A percentile compares a stretch with the other conserved stretches of the same genome.
Conservation (phyloP, 345 rosid species). For the Eutrema japonicum region DNA sequence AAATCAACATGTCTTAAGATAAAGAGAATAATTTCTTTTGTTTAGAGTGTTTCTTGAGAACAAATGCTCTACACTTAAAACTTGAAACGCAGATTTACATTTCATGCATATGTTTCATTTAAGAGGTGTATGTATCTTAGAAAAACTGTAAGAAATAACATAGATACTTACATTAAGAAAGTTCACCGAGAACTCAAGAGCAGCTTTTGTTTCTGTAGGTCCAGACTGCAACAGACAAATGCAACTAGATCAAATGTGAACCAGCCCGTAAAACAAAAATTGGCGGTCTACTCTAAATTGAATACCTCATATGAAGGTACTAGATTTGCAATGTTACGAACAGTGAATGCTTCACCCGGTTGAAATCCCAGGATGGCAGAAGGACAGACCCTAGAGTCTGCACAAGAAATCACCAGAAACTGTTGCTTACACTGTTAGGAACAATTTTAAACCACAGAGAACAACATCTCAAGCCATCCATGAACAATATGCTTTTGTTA, state of each 20-base stretch:
- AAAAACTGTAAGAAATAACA: neutral
- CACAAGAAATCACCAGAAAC: conserved; percentile 98
- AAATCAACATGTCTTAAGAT: neutral
- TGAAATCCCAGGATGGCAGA: conserved; percentile 83
- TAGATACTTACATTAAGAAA: conserved; percentile 64
- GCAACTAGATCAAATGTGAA: conserved; percentile 28
- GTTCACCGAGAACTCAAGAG: conserved; percentile 91
- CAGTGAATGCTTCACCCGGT: conserved; percentile 95
- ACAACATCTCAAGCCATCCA: neutral
- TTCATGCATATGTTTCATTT: neutral
- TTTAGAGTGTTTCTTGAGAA: neutral
- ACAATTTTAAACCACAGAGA: conserved; percentile 8
- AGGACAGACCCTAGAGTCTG: conserved; percentile 98
- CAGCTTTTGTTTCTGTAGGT: conserved; percentile 95
- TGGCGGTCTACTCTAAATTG: neutral
- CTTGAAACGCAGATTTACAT: neutral
- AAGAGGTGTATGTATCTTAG: neutral
- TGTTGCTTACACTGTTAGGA: conserved; percentile 52
- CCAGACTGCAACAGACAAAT: conserved; percentile 61
- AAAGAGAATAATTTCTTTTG: neutral
- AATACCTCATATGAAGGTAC: conserved; percentile 86
- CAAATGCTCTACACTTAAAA: neutral
- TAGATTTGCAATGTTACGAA: conserved; percentile 90
- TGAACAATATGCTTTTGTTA: neutral
- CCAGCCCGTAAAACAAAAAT: neutral